Conservation (phyloP, 176 grass and related monocot species). For the Pharus latifolius region DNA sequence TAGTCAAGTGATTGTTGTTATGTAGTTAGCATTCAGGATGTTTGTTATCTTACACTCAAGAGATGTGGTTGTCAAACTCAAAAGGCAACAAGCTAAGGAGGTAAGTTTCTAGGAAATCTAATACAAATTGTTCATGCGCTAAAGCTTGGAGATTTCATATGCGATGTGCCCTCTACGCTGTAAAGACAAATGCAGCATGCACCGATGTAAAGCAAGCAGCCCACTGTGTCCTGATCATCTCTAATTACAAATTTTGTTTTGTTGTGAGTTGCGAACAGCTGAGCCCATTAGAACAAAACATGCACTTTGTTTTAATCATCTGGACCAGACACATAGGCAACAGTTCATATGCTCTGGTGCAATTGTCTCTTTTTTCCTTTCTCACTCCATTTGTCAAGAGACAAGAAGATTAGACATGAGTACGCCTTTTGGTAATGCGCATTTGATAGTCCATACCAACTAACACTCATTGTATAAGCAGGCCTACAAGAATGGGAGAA, state of each 20-base stretch:
- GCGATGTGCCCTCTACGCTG: conserved; percentile 9
- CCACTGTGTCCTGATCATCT: not conserved
- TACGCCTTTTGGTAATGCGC: not conserved
- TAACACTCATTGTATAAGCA: not conserved
- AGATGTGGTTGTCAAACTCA: not conserved
- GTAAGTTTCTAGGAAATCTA: not conserved
- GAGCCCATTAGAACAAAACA: not conserved
- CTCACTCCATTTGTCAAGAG: not conserved
- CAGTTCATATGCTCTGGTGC: not conserved
- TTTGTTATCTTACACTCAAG: not conserved
- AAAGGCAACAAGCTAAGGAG: not conserved
- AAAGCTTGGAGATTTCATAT: not conserved
- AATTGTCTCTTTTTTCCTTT: not conserved
- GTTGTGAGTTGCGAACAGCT: not conserved
- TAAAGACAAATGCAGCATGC: conserved; percentile 1
- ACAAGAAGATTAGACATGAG: not conserved
- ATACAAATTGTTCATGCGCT: not conserved
- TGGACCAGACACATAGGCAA: not conserved
- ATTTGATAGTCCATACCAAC: conserved; percentile 1
- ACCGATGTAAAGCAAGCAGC: not conserved
- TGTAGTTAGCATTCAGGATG: not conserved
- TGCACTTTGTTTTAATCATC: not conserved
- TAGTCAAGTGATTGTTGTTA: not conserved
- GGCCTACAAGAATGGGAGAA: not conserved
- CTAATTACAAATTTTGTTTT: not conserved